These are phyloP conservation scores for Crassisporium funariophilum DNA, from an alignment of 768 basidiomycete species.

Conservation along the genomic window DNA sequence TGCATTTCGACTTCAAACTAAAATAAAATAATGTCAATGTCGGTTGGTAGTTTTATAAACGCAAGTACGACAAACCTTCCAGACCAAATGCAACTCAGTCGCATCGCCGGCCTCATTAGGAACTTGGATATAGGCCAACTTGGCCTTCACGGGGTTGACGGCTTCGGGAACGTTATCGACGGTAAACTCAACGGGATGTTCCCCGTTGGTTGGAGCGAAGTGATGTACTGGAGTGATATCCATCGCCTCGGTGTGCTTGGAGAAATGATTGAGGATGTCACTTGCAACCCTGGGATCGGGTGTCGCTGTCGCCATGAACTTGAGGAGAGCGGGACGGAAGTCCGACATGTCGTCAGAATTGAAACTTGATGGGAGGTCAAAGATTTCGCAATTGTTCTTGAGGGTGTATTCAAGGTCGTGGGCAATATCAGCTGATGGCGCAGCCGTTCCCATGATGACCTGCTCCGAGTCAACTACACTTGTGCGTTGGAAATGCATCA, in stretches of 20 bases:
- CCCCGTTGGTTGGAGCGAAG: constrained; percentile 43
- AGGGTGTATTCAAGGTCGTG: constrained; percentile 47
- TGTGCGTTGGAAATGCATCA: constrained; percentile 29
- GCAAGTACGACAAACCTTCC: constrained; percentile 54
- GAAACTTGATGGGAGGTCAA: constrained; percentile 41
- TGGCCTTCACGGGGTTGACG: constrained; percentile 78
- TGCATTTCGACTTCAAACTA: constrained; percentile 91
- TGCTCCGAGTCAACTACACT: constrained; percentile 32
- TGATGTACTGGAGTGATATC: constrained; percentile 40
- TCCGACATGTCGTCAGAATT: constrained; percentile 38
- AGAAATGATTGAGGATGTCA: constrained; percentile 53
- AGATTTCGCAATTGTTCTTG: constrained; percentile 58
- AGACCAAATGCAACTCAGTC: constrained; percentile 73
- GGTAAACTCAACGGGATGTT: constrained; percentile 36
- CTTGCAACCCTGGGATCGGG: constrained; percentile 48
- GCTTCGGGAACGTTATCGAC: constrained; percentile 74
- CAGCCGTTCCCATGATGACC: constrained; percentile 32
- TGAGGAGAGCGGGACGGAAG: constrained; percentile 61
- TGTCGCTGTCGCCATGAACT: constrained; percentile 80
- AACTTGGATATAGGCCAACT: constrained; percentile 80
- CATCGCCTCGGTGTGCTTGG: constrained; percentile 55
- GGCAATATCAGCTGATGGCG: constrained; percentile 13
- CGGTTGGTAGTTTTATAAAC: not conserved
- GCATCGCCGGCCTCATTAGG: constrained; percentile 61
- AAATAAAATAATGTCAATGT: constrained; percentile 13